phyloP scores from a whole-genome alignment of 2,329 filamentous ascomycete genomes.

The Phialophora tarda region DNA sequence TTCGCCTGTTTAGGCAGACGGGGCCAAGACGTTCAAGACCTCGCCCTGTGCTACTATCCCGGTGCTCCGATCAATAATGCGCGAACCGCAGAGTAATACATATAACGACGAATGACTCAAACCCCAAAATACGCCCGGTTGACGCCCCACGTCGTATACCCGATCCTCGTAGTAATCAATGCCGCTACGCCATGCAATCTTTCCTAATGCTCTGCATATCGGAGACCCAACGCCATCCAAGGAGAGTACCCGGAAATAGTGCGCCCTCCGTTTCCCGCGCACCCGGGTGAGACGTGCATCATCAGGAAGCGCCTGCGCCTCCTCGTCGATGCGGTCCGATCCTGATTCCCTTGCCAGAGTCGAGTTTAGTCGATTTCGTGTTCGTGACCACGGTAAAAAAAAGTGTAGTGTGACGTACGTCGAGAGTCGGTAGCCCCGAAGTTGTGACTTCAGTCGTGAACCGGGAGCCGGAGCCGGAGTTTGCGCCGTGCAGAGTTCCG shows the following conservation, averaged over 20 bases:
- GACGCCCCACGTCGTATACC: conserved; percentile 6
- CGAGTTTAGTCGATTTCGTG: not conserved
- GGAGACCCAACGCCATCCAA: conserved; percentile 12
- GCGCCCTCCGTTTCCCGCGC: conserved; percentile 1
- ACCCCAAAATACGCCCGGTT: conserved; percentile 12
- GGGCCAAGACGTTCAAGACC: conserved; percentile 16
- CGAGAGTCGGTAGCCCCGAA: not conserved
- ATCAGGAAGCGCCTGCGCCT: conserved; percentile 21
- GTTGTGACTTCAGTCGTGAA: not conserved
- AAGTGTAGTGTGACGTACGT: conserved; percentile 9
- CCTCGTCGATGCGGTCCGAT: conserved; percentile 11
- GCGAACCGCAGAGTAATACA: conserved; percentile 19
- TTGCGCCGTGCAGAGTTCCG: not conserved
- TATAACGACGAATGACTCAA: conserved; percentile 11
- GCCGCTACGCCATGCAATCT: conserved; percentile 16
- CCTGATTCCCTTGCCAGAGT: not conserved
- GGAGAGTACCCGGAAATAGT: conserved; percentile 23
- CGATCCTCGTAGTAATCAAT: conserved; percentile 20
- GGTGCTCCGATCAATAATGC: conserved; percentile 7
- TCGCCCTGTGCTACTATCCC: conserved; percentile 7
- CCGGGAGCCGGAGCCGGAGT: not conserved
- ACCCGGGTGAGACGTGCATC: conserved; percentile 18
- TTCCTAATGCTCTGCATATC: conserved; percentile 17
- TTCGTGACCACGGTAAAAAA: conserved; percentile 5
- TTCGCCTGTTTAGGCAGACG: conserved; percentile 20